Evolutionary conservation across 495 filamentous ascomycete genomes (phyloP).

Genomic region (Aeminium ludgeri): DNA sequence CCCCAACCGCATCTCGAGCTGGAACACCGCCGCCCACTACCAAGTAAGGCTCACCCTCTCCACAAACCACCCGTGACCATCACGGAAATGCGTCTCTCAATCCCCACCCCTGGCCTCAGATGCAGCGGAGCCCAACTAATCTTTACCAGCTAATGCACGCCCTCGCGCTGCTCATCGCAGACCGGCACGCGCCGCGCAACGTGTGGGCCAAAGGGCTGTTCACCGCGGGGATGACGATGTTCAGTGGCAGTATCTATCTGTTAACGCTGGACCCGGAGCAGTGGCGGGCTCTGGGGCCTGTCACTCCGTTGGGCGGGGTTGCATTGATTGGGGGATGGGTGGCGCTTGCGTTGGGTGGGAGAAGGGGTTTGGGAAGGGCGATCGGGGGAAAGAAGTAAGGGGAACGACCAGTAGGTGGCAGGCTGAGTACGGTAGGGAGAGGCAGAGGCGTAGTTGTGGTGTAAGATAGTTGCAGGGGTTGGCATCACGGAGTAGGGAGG

Average conservation of each 20-base stretch:
- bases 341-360: constrained; percentile 27
- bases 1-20: constrained; percentile 36
- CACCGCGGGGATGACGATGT: constrained; percentile 33
- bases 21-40: constrained; percentile 43
- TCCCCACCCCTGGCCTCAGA: not conserved
- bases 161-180: constrained; percentile 34
- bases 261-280: constrained; percentile 38
- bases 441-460: too few species aligned
- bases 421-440: too few species aligned
- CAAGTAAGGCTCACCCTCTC: constrained; percentile 26
- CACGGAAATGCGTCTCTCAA: not conserved
- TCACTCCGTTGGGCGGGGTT: constrained; percentile 43
- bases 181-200: constrained; percentile 31
- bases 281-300: constrained; percentile 38
- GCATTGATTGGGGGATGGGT: constrained; percentile 42
- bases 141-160: constrained; percentile 38
- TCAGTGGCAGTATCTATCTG: constrained; percentile 43
- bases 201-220: constrained; percentile 26
- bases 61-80: not conserved
- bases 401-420: too few species aligned
- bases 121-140: not conserved
- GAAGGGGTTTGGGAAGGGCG: too few species aligned
- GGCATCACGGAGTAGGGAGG: too few species aligned
- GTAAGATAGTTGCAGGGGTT: too few species aligned
- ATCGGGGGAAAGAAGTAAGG: too few species aligned